A percentile compares a stretch with the other conserved stretches of the same genome.
Conservation (phyloP, 2,329 filamentous ascomycete species). For the Aotearoamyces nothofagi region DNA sequence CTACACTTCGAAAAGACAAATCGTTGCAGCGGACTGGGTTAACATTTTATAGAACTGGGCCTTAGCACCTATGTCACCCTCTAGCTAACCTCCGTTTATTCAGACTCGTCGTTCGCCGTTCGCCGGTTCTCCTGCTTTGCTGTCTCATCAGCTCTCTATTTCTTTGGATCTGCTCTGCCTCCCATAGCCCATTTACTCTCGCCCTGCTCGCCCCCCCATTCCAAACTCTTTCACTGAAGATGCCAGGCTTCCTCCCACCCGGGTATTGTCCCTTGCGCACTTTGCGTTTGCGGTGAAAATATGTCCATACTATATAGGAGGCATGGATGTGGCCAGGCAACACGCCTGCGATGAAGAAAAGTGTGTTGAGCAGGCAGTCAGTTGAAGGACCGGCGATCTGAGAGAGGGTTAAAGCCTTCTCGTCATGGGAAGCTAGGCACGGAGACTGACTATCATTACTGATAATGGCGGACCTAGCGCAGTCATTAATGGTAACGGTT, state of each 20-base stretch:
- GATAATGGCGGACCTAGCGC: constrained; percentile 10
- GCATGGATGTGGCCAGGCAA: not conserved
- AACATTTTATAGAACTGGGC: too few relatives aligned
- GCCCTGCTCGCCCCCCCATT: constrained; percentile 8
- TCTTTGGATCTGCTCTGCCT: too few relatives aligned
- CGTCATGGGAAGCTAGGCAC: not conserved
- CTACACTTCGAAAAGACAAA: too few relatives aligned
- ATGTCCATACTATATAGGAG: not conserved
- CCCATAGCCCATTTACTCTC: constrained; percentile 9
- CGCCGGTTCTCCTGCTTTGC: too few relatives aligned
- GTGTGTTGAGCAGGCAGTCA: constrained; percentile 12
- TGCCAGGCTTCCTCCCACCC: not conserved
- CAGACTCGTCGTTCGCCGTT: too few relatives aligned
- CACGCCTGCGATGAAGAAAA: constrained; percentile 12
- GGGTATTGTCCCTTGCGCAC: not conserved
- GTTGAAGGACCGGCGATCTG: constrained; percentile 9
- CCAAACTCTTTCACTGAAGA: not conserved
- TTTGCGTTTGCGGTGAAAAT: not conserved
- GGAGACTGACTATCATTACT: constrained; percentile 8
- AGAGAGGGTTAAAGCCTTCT: too few relatives aligned
- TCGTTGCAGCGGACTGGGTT: too few relatives aligned
- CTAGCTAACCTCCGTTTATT: too few relatives aligned
- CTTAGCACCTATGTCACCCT: too few relatives aligned
- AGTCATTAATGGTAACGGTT: not conserved
- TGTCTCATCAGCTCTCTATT: too few relatives aligned